These are phyloP conservation scores for Friedmanniomyces simplex DNA, from an alignment of 495 filamentous ascomycete species.

Conservation along the genomic window DNA sequence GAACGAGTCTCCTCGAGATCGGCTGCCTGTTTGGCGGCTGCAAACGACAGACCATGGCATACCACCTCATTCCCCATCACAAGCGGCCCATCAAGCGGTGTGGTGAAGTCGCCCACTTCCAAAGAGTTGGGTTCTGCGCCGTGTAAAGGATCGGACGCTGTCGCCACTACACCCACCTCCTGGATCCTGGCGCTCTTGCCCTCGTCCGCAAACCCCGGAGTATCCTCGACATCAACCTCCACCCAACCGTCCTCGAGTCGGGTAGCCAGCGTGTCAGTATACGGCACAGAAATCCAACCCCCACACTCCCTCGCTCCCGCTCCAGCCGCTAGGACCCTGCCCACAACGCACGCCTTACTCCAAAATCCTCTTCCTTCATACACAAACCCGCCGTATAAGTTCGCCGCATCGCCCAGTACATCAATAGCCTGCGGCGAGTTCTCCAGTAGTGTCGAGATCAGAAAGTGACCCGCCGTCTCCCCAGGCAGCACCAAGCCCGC, in stretches of 20 bases:
- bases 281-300: conserved; percentile 61
- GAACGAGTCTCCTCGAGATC: not conserved
- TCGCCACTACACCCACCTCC: conserved; percentile 34
- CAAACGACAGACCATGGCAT: conserved; percentile 14
- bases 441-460: conserved; percentile 70
- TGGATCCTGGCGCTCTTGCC: conserved; percentile 23
- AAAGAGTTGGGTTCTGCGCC: conserved; percentile 39
- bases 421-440: conserved; percentile 57
- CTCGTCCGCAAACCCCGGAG: conserved; percentile 20
- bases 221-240: conserved; percentile 33
- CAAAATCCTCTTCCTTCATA: conserved; percentile 65
- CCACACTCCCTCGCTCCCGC: conserved; percentile 61
- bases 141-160: conserved; percentile 44
- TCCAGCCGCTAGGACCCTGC: conserved; percentile 59
- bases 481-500: conserved; percentile 72
- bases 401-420: conserved; percentile 55
- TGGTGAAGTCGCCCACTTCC: conserved; percentile 47
- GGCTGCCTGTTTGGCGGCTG: not conserved
- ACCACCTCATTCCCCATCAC: conserved; percentile 13
- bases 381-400: conserved; percentile 69
- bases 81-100: conserved; percentile 37
- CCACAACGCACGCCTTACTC: conserved; percentile 70
- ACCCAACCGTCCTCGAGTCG: conserved; percentile 49
- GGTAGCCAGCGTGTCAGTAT: conserved; percentile 25
- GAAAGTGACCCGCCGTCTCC: conserved; percentile 58